Evolutionary conservation across 1,139 yeast species (phyloP).

Genomic region (Arxiozyma telluris): DNA sequence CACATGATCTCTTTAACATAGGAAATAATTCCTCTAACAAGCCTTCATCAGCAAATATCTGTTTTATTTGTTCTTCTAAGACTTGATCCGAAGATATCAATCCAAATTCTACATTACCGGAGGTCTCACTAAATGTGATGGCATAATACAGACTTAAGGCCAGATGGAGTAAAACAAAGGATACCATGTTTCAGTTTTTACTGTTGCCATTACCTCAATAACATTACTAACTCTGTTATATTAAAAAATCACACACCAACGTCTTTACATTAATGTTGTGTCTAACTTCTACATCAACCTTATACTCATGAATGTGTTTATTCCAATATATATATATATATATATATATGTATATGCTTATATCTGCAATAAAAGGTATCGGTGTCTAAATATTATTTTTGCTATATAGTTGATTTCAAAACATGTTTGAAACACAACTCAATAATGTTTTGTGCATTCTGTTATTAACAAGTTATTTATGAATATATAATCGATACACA

Average conservation of each 20-base stretch:
- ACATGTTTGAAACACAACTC: background rate
- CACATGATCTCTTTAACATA: conserved; percentile 25
- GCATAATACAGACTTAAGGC: no score
- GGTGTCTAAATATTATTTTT: no score
- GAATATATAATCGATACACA: background rate
- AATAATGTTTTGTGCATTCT: background rate
- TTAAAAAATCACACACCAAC: no score
- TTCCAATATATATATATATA: no score
- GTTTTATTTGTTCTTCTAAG: background rate
- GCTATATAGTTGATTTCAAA: background rate
- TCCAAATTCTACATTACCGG: background rate
- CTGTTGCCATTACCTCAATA: background rate
- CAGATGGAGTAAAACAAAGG: background rate
- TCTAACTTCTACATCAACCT: no score
- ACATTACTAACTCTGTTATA: background rate
- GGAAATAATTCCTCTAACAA: conserved; percentile 17
- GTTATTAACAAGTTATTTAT: background rate
- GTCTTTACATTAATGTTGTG: no score
- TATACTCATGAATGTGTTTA: no score
- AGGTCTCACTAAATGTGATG: background rate
- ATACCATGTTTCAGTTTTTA: background rate
- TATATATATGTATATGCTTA: no score
- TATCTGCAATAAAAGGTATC: background rate
- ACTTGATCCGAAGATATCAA: background rate
- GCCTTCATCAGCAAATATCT: background rate